A percentile compares a stretch with the other conserved stretches of the same genome.
phyloP scores from a whole-genome alignment of 192 early-diverging fungal species.

The Paraglomus occultum region DNA sequence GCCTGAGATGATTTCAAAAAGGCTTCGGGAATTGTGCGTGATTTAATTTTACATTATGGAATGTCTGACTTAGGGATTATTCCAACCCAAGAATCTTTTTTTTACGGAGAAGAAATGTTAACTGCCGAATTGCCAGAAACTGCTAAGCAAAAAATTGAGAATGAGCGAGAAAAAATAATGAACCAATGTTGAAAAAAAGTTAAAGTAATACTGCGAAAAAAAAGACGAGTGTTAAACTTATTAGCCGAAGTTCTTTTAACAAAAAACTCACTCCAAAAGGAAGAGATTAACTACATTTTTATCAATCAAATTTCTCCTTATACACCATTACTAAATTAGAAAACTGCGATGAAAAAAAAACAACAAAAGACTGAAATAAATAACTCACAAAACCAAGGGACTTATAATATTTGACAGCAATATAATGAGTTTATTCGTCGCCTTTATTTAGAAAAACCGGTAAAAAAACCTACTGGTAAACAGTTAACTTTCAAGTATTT shows the following conservation, averaged over 20 bases:
- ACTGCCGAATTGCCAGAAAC: background rate
- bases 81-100: constrained; percentile 19
- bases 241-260: constrained; percentile 7
- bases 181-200: constrained; percentile 18
- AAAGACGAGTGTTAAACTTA: background rate
- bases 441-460: constrained; percentile 19
- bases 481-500: constrained; percentile 2
- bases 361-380: background rate
- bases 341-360: background rate
- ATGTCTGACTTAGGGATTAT: constrained; percentile 23
- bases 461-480: background rate
- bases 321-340: constrained; percentile 3
- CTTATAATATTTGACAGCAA: constrained; percentile 6
- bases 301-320: constrained; percentile 15
- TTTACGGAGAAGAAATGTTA: constrained; percentile 7
- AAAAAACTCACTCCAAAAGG: constrained; percentile 20
- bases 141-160: constrained; percentile 20
- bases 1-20: constrained; percentile 10
- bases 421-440: constrained; percentile 14
- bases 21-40: constrained; percentile 1
- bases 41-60: constrained; percentile 22
- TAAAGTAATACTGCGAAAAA: background rate
- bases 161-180: constrained; percentile 15
- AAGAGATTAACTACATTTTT: constrained; percentile 18
- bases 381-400: background rate